phyloP scores from a whole-genome alignment of 2,329 filamentous ascomycete genomes.

The Domatiomyces catenatus region DNA sequence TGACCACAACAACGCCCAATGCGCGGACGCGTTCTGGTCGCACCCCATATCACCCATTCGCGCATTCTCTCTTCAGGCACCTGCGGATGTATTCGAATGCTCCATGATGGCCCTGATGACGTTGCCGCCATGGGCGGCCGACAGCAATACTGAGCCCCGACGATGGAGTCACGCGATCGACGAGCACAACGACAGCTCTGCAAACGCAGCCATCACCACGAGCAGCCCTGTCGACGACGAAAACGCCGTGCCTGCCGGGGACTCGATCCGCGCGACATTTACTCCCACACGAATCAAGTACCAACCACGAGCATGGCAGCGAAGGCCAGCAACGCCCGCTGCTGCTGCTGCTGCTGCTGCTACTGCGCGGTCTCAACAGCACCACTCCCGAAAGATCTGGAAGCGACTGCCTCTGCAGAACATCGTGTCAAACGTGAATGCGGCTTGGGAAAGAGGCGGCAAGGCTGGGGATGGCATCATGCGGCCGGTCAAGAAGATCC shows the following conservation, averaged over 20 bases:
- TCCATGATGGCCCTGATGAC: background rate
- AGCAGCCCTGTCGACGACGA: background rate
- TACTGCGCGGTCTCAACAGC: slow-evolving; percentile 23
- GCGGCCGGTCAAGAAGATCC: slow-evolving; percentile 13
- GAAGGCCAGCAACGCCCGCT: slow-evolving; percentile 29
- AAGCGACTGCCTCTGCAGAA: slow-evolving; percentile 24
- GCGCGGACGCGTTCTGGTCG: background rate
- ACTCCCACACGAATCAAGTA: slow-evolving; percentile 25
- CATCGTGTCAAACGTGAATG: slow-evolving; percentile 2
- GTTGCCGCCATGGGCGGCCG: background rate
- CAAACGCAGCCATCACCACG: background rate
- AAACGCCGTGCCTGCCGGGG: background rate
- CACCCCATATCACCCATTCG: background rate
- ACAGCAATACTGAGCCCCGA: background rate
- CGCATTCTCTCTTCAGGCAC: background rate
- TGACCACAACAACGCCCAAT: background rate
- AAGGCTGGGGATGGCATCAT: slow-evolving; percentile 1
- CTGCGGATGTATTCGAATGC: background rate
- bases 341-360: slow-evolving; percentile 25
- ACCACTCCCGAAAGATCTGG: slow-evolving; percentile 26
- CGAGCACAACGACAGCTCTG: background rate
- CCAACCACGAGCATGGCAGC: slow-evolving; percentile 29
- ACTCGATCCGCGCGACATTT: slow-evolving; percentile 16
- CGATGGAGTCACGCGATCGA: background rate
- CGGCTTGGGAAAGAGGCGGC: slow-evolving; percentile 7